Base-by-base conservation (phyloP, 1,284 basidiomycete genomes). In the Agaricales sp. region DNA sequence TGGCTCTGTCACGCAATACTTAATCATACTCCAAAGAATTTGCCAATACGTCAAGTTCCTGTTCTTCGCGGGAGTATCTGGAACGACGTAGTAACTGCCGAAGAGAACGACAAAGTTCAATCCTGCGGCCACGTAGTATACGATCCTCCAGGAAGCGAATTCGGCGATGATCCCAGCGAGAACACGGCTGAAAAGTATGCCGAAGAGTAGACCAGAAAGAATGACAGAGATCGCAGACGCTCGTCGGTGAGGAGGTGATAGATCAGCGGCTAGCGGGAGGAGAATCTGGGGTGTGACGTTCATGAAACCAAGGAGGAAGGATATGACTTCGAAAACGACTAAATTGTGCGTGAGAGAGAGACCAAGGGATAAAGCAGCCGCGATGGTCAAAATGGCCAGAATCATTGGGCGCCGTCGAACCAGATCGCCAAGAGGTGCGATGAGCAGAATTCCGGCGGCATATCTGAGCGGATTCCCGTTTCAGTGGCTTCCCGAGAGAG, bases 341-440 rank as follows among this genome's bases (percentile, higher is more conserved):
- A 77, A 59, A 30, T 58, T 67, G 18, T 57, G 60, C 1, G 74
- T 68, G 22, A 74, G 50, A 0, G 77, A 71, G 2, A 77, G 62
- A 0, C 72, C 75, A 49, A 79, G 67, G 0, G 68, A 68, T 6
- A 78, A 58, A 1, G 60, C 53, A 0, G 66, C 61, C 0, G 70
- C 64, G 44, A 68, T 39, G 23, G 63, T 52, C n/a, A 70, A 61
- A 12, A 75, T 58, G 6, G 69, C 52, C 16, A 77, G 58, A 20
- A 78, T 66, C 3, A 74, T 61, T 1, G 77, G 67, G 12, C 71
- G 67, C n/a, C 78, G 64, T 4, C 68, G 69, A 26, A 78, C 66
- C 19, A 78, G 66, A 58, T 79, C 78, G 14, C 77, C 77, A 0
- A 77, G 56, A 0, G 76, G 76, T 0, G 71, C 66, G 45, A 80